phyloP scores from a whole-genome alignment of 768 basidiomycete genomes.

The Tricholoma matsutake region DNA sequence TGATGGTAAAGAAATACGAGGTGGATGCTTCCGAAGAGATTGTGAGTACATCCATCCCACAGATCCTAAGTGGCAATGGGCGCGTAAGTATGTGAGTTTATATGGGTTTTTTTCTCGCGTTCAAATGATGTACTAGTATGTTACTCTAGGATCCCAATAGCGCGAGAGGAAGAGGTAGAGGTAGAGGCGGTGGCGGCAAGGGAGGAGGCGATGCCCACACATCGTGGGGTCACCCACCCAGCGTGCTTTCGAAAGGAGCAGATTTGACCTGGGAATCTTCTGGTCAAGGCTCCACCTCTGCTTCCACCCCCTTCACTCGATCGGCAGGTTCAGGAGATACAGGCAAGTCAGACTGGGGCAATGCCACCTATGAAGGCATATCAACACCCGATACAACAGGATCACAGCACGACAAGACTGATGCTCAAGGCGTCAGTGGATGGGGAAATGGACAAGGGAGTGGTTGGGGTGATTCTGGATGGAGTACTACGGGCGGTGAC shows the following conservation, averaged over 20 bases:
- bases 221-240: conserved; percentile 1
- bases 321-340: neutral
- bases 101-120: neutral
- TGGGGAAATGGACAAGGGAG: neutral
- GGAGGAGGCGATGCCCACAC: neutral
- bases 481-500: neutral
- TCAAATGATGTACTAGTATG: neutral
- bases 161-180: conserved; percentile 1
- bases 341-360: neutral
- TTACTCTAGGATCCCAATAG: neutral
- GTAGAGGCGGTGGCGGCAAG: conserved; percentile 5
- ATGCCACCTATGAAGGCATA: neutral
- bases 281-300: neutral
- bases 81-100: conserved; percentile 6
- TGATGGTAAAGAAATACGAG: conserved; percentile 15
- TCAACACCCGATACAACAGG: neutral
- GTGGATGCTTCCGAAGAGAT: conserved; percentile 12
- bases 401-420: neutral
- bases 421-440: neutral
- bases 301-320: neutral
- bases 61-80: conserved; percentile 19
- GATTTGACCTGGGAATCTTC: neutral
- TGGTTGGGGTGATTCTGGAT: neutral
- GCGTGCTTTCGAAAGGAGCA: neutral
- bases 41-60: conserved; percentile 26